Base-by-base conservation (phyloP, 805 yeast species). In the Wickerhamiella domercqiae region DNA sequence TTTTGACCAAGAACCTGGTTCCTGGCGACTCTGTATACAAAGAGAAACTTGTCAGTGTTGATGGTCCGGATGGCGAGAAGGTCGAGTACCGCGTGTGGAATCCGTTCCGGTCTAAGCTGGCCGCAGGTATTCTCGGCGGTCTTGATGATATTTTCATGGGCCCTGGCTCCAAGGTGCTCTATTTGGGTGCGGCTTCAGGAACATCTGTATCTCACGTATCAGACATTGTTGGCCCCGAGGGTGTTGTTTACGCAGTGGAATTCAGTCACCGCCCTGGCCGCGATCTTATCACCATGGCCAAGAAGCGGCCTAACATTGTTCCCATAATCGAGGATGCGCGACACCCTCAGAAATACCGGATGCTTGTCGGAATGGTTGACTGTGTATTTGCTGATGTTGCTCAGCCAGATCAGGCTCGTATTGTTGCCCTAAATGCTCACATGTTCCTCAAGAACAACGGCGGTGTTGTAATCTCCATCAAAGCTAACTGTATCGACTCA, bases 61-160 rank as follows among this genome's bases (percentile, higher is more conserved):
- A 90, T 62, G 95, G 81, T 60, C 94, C 96, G 49, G 73, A 87
- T 41, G 81, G 76, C 42, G 84, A 96, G 57, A 90, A 90, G 71
- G 73, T 76, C 45, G 98, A 90, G 70, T 90, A 90, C 77, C 86
- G 98, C 74, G 98, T 90, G 51, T 90, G 98, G 98, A 90, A 90
- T 68, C 98, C 98, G 47, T 90, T 90, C 80, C 80, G 98, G 77
- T 87, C 97, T 43, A 90, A 90, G 74, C 71, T 90, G 68, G 98
- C 98, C 61, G 98, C 98, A 46, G 98, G 98, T 80, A 82, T 90
- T 51, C 81, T 90, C 83, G 98, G 98, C 68, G 98, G 98, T 79
- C 67, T 90, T 52, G 98, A 87, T 61, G 96, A 90, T 68, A 67
- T 90, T 53, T 93, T 84, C 70, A 80, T 90, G 64, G 93, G 81